Percentiles rank a stretch among this genome's conserved stretches.
Evolutionary conservation across 345 rosid genomes (phyloP).

Genomic region (Eucalyptus tenuipes): DNA sequence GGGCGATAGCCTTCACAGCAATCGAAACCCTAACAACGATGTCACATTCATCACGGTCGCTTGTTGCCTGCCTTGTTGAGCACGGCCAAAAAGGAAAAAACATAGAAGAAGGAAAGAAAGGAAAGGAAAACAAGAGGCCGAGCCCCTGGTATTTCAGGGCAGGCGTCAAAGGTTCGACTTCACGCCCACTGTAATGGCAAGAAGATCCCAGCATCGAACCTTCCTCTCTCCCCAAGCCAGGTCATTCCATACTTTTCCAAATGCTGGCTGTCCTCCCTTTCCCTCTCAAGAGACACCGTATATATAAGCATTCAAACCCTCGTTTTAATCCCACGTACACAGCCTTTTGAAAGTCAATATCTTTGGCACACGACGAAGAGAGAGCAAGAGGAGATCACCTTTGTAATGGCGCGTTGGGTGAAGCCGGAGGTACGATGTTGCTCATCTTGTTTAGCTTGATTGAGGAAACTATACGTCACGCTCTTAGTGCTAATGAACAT

Average conservation of each 20-base stretch:
- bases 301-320: not conserved
- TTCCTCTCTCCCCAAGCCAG: not conserved
- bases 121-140: conserved; percentile 23
- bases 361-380: not conserved
- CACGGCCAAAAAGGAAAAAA: not conserved
- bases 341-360: not conserved
- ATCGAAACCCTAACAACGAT: not conserved
- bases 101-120: not conserved
- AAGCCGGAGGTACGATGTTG: conserved; percentile 49
- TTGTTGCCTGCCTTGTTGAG: not conserved
- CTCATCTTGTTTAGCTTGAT: not conserved
- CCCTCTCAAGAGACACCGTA: not conserved
- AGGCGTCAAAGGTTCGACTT: not conserved
- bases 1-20: not conserved
- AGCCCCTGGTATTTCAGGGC: conserved; percentile 20
- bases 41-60: not conserved
- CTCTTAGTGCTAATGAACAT: not conserved
- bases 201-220: not conserved
- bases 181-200: conserved; percentile 3
- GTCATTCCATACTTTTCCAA: not conserved
- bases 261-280: not conserved
- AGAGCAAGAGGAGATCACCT: not conserved
- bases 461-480: not conserved
- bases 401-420: conserved; percentile 52
- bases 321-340: not conserved